Evolutionary conservation across 805 yeast genomes (phyloP).

Genomic region (Spathaspora sp.): DNA sequence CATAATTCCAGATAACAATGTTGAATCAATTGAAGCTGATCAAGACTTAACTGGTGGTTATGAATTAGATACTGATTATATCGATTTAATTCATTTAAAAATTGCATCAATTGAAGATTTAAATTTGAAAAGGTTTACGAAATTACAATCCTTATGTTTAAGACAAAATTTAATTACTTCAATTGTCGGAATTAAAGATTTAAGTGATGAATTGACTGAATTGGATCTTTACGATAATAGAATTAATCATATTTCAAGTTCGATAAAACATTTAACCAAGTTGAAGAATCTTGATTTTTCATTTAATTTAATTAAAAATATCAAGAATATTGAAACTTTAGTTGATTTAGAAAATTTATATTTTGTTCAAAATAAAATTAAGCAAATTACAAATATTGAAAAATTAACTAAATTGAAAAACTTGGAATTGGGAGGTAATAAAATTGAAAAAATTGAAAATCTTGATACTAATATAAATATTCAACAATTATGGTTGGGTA

Average conservation of each 20-base stretch:
- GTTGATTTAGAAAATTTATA: conserved; percentile 63
- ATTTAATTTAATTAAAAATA: conserved; percentile 83
- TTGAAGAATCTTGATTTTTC: conserved; percentile 72
- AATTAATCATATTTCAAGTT: conserved; percentile 78
- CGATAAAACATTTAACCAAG: conserved; percentile 54
- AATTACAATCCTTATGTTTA: conserved; percentile 61
- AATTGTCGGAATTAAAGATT: conserved; percentile 50
- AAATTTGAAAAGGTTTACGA: conserved; percentile 50
- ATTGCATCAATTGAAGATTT: conserved; percentile 61
- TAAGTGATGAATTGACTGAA: conserved; percentile 61
- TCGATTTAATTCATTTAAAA: conserved; percentile 70
- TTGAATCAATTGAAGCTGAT: conserved; percentile 65
- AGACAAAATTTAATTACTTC: conserved; percentile 81
- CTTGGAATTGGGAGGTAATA: conserved; percentile 90
- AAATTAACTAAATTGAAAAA: conserved; percentile 55
- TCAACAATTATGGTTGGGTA: conserved; percentile 88
- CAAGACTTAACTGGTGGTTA: conserved; percentile 55
- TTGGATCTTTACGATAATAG: conserved; percentile 91
- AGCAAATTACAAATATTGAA: conserved; percentile 64
- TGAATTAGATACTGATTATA: conserved; percentile 53
- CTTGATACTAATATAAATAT: conserved; percentile 53
- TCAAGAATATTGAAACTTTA: conserved; percentile 70
- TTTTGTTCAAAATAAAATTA: conserved; percentile 85
- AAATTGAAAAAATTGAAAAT: conserved; percentile 56
- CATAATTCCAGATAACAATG: conserved; percentile 40